Base-by-base conservation (phyloP, 1,284 basidiomycete species). In the Phellopilus nigrolimitatus region DNA sequence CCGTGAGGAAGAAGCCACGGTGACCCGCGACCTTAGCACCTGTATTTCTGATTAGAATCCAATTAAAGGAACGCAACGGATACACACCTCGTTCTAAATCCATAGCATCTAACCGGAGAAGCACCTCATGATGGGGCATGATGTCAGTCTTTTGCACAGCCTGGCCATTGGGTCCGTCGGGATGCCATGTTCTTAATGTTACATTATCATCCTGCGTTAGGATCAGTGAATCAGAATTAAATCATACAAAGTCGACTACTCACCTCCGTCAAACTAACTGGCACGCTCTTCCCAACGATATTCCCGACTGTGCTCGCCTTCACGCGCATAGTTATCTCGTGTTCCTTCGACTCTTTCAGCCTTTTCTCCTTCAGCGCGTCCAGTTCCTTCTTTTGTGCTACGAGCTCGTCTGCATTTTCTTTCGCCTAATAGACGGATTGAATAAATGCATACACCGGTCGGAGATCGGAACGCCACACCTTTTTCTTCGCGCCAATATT, bases 61-160 rank as follows among this genome's bases (percentile, higher is more conserved):
- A 43, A 39, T 10, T 17, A 9, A 38, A 9, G 36, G 12, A 30
- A 5, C 27, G 21, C 27, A 1, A 8, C 12, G 19, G 12, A 36
- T 10, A 59, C 68, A 43, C 52, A 88, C 91, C 95, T 67, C 97
- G 82, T 66, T 99, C 95, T 40, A 95, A 84, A 69, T 99, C 97
- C 76, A 95, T 95, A 4, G 91, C 91, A 63, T 97, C 94, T 30
- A 99, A 73, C 43, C 94, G 82, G 54, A 94, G 80, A 56, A 99
- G 80, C 38, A 99, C 94, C 72, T 98, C 95, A 67, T 99, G 95
- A 69, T 99, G 95, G 31, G 94, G 86, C 68, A 98, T 78, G 65
- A 98, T 92, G 50, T 81, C 85, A 6, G 75, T 71, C 70, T 75
- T 82, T 64, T 83, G 82, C 61, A 71, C 80, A 51, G 67, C 75